Base-by-base conservation (phyloP, 352 stramenopile genomes). In the Pythium chondricola region DNA sequence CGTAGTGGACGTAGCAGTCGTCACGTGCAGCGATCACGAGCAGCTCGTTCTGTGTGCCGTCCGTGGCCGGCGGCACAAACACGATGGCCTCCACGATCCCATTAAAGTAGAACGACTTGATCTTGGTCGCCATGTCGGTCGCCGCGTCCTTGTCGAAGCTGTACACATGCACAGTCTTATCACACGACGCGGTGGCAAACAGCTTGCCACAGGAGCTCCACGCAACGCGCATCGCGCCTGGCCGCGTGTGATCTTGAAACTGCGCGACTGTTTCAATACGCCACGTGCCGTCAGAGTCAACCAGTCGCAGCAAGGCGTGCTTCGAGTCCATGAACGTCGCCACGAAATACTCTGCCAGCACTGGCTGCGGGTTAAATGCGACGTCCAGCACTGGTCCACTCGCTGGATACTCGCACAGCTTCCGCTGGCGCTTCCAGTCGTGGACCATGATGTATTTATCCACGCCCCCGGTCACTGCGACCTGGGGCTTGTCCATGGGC, bases 71-170 rank as follows among this genome's bases (percentile, higher is more conserved):
- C 10, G 78, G 76, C 8, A 83, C 57, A 37, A 91, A 88, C 37
- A 56, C 56, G 9, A 88, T 57, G 1, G 77, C 74, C 42, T 89
- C 74, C 24, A 89, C 69, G 11, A 74, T 81, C 26, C 79, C 80
- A 48, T 93, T 93, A 48, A 93, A 93, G 62, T 86, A 93, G 50
- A 84, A 91, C 35, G 77, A 88, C 59, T 81, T 83, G 53, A 86
- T 68, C 46, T 89, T 88, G 47, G 72, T 68, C 22, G 68, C 78
- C 24, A 11, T 26, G 45, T 18, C 50, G 31, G 31, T 2, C 24
- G 11, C 7, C 41, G 21, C 43, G 14, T 78, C 46, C 21, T 61
- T 29, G 17, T 46, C 48, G 37, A 66, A 86, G 24, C 58, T 56
- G 48, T 91, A 93, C 22, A 93, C 38, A 38, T 89, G 67, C 32